phyloP scores from a whole-genome alignment of 371 early-diverging fungal genomes.

The Capillidium heterosporum region DNA sequence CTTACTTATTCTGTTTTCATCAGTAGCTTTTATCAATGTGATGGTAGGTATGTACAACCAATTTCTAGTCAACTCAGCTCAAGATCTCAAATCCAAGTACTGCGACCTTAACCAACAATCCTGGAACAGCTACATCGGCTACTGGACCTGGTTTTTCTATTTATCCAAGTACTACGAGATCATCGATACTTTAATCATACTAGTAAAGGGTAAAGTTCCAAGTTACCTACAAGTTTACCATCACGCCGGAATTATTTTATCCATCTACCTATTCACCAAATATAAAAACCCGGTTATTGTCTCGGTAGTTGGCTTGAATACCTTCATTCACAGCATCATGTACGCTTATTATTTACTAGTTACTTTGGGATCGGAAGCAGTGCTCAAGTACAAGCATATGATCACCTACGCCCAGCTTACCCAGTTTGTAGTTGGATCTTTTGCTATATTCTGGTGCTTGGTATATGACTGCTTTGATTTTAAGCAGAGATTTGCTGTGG shows the following conservation, averaged over 20 bases:
- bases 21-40: neutral
- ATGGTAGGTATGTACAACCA: no score
- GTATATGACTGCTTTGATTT: no score
- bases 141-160: constrained; percentile 35
- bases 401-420: constrained; percentile 73
- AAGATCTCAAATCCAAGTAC: neutral
- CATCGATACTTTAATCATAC: constrained; percentile 67
- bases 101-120: neutral
- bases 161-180: constrained; percentile 78
- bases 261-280: constrained; percentile 43
- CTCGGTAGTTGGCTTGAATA: constrained; percentile 47
- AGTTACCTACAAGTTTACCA: constrained; percentile 76
- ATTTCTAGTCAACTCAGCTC: neutral
- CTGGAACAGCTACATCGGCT: neutral
- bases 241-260: constrained; percentile 74
- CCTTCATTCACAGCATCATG: constrained; percentile 82
- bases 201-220: constrained; percentile 39
- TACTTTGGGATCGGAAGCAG: constrained; percentile 45
- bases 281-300: constrained; percentile 21
- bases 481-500: no score
- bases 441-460: no score
- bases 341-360: constrained; percentile 71
- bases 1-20: neutral
- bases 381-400: constrained; percentile 33
- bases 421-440: constrained; percentile 66